These are phyloP conservation scores for Yamadazyma epiphylla DNA, from an alignment of 1,139 yeast species.

Conservation along the genomic window DNA sequence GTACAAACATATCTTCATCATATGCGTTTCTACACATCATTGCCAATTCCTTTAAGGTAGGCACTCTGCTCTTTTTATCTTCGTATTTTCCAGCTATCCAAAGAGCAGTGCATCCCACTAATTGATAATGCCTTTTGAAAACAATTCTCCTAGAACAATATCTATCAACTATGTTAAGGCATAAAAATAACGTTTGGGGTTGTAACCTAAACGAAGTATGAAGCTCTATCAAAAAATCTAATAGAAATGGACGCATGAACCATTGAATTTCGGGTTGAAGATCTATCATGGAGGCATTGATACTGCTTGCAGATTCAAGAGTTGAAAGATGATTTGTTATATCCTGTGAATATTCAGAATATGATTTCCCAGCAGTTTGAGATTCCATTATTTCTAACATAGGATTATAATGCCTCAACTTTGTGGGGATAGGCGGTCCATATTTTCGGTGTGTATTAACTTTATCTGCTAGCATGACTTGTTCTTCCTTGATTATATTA, in stretches of 20 bases:
- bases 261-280: constrained; percentile 90
- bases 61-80: constrained; percentile 81
- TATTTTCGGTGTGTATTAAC: too few species aligned
- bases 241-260: constrained; percentile 86
- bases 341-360: constrained; percentile 22
- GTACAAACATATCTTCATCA: constrained; percentile 85
- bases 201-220: constrained; percentile 75
- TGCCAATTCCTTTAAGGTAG: constrained; percentile 73
- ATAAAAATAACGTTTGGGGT: constrained; percentile 74
- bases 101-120: constrained; percentile 88
- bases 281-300: constrained; percentile 72
- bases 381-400: constrained; percentile 46
- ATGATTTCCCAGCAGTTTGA: constrained; percentile 41
- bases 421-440: constrained; percentile 45
- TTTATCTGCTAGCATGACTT: too few species aligned
- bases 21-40: constrained; percentile 81
- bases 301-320: constrained; percentile 29
- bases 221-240: constrained; percentile 79
- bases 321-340: constrained; percentile 25
- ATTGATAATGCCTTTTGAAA: constrained; percentile 87
- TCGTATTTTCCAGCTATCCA: constrained; percentile 96
- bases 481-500: too few species aligned
- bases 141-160: constrained; percentile 89
- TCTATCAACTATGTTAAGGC: constrained; percentile 81
- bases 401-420: constrained; percentile 35